Conservation (phyloP, 495 filamentous ascomycete genomes). For the Friedmanniomyces endolithicus region DNA sequence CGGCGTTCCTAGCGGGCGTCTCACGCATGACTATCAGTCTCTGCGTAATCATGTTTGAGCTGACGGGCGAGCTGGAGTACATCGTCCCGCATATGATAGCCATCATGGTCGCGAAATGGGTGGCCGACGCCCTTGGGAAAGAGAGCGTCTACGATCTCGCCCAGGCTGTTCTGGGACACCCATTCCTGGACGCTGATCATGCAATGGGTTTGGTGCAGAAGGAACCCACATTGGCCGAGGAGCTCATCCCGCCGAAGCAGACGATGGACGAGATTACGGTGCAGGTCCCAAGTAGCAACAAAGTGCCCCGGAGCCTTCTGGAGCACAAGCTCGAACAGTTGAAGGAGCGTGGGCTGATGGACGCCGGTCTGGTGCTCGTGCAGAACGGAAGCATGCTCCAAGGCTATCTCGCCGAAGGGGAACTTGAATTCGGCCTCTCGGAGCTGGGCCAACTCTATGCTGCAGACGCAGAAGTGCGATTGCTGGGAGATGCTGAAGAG, state of each 20-base stretch:
- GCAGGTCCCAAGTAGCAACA: constrained; percentile 33
- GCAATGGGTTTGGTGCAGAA: constrained; percentile 32
- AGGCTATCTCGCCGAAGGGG: constrained; percentile 43
- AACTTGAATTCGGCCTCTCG: constrained; percentile 41
- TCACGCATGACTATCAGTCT: constrained; percentile 48
- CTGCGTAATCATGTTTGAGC: constrained; percentile 48
- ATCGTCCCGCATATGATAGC: constrained; percentile 47
- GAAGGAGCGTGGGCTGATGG: constrained; percentile 40
- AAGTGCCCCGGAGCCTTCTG: constrained; percentile 34
- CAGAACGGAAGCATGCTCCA: constrained; percentile 36
- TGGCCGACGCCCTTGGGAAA: constrained; percentile 39
- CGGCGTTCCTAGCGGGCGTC: constrained; percentile 45
- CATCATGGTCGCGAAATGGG: constrained; percentile 47
- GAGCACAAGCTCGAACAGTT: constrained; percentile 37
- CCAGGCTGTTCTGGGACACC: constrained; percentile 44
- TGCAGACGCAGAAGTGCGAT: constrained; percentile 29
- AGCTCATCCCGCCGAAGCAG: constrained; percentile 39
- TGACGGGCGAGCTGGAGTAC: constrained; percentile 34
- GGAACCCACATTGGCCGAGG: constrained; percentile 31
- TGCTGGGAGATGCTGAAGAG: constrained; percentile 32
- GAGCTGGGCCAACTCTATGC: constrained; percentile 28
- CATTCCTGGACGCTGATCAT: constrained; percentile 43
- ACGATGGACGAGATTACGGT: constrained; percentile 47
- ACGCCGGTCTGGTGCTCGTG: constrained; percentile 44
- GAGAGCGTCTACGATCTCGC: constrained; percentile 46